phyloP scores from a whole-genome alignment of 805 yeast species.

The Helenozyma rhizophorensis region DNA sequence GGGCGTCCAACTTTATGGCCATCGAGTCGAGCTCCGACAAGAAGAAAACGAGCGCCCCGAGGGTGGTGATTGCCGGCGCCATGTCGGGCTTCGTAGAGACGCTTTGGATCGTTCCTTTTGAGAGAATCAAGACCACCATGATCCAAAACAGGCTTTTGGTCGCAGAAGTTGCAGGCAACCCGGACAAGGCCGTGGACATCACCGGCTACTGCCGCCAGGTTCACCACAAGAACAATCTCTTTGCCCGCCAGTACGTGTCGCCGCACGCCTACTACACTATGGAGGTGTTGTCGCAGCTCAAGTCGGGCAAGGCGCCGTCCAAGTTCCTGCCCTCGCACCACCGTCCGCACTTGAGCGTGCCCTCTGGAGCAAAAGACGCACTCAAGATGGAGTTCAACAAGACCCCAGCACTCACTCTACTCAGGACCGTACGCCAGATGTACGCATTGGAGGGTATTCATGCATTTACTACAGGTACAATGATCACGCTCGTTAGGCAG shows the following conservation, averaged over 20 bases:
- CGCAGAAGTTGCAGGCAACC: conserved; percentile 17
- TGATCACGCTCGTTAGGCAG: conserved; percentile 81
- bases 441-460: conserved; percentile 65
- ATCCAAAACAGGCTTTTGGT: conserved; percentile 55
- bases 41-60: conserved; percentile 70
- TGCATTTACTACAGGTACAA: conserved; percentile 79
- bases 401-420: conserved; percentile 50
- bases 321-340: conserved; percentile 19
- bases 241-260: conserved; percentile 32
- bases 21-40: conserved; percentile 37
- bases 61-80: conserved; percentile 77
- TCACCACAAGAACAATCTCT: conserved; percentile 21
- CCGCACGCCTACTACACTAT: conserved; percentile 40
- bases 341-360: conserved; percentile 2
- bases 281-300: conserved; percentile 27
- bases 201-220: conserved; percentile 22
- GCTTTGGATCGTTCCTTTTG: conserved; percentile 84
- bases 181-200: conserved; percentile 20
- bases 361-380: conserved; percentile 5
- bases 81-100: conserved; percentile 84
- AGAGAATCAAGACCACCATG: conserved; percentile 75
- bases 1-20: conserved; percentile 65
- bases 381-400: conserved; percentile 36
- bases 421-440: conserved; percentile 58
- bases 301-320: conserved; percentile 17